phyloP scores from a whole-genome alignment of 257 asterid genomes.

The Eustoma russellianum region DNA sequence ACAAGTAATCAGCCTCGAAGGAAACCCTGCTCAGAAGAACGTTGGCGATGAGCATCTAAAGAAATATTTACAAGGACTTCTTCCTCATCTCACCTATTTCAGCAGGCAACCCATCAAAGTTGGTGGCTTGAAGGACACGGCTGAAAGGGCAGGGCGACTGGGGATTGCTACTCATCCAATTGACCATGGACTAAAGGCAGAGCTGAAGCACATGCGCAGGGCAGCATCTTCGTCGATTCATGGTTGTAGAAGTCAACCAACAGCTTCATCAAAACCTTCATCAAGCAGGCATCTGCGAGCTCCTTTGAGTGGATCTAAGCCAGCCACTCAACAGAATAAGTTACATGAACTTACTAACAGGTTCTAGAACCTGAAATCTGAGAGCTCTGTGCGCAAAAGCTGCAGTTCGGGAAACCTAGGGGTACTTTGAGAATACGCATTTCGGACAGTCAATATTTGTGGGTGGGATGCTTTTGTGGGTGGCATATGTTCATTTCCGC shows the following conservation, averaged over 20 bases:
- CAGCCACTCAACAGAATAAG: constrained; percentile 22
- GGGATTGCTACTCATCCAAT: constrained; percentile 46
- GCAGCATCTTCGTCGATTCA: constrained; percentile 48
- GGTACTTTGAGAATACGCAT: constrained; percentile 25
- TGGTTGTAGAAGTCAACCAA: constrained; percentile 50
- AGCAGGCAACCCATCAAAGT: constrained; percentile 65
- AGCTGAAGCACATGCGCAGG: constrained; percentile 40
- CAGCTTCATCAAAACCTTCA: constrained; percentile 32
- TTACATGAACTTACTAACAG: constrained; percentile 28
- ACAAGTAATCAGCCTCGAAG: constrained; percentile 88
- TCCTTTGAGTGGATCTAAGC: constrained; percentile 55
- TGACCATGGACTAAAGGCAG: constrained; percentile 46
- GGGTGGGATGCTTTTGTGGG: background rate
- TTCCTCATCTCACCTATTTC: constrained; percentile 70
- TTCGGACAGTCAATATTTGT: background rate
- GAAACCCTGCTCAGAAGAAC: constrained; percentile 93
- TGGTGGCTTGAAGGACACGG: constrained; percentile 51
- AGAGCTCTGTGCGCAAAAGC: constrained; percentile 52
- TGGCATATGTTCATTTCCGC: background rate
- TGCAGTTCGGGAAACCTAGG: constrained; percentile 85
- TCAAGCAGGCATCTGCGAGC: constrained; percentile 41
- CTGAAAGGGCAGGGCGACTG: constrained; percentile 60
- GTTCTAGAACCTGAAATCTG: constrained; percentile 32
- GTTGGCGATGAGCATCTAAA: constrained; percentile 83
- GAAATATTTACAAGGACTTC: constrained; percentile 69